Percentiles rank a stretch among this genome's conserved stretches.
Evolutionary conservation across 1,139 yeast species (phyloP).

Genomic region (Ogataea hybrid): DNA sequence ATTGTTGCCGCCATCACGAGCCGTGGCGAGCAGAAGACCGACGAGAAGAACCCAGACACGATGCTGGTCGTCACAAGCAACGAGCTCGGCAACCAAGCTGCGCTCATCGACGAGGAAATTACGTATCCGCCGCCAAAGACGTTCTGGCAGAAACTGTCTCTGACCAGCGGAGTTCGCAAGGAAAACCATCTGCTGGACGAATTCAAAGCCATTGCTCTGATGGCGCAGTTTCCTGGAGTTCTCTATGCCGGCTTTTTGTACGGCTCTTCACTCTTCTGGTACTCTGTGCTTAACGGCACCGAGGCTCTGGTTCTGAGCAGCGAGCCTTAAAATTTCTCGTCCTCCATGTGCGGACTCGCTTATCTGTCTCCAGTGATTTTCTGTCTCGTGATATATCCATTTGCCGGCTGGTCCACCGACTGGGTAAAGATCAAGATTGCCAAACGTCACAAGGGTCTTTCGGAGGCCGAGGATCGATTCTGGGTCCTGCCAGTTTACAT

Average conservation of each 20-base stretch:
- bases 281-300: conserved; percentile 49
- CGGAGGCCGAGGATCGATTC: conserved; percentile 41
- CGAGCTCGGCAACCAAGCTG: conserved; percentile 27
- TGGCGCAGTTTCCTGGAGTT: conserved; percentile 52
- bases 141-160: conserved; percentile 35
- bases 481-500: conserved; percentile 37
- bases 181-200: conserved; percentile 35
- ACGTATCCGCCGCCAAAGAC: conserved; percentile 33
- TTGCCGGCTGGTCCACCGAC: conserved; percentile 40
- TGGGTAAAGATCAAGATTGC: conserved; percentile 38
- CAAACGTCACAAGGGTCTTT: conserved; percentile 36
- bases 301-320: conserved; percentile 36
- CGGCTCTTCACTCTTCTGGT: conserved; percentile 61
- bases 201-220: conserved; percentile 40
- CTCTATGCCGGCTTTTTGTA: conserved; percentile 62
- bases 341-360: conserved; percentile 42
- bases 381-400: conserved; percentile 34
- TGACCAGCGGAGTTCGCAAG: conserved; percentile 34
- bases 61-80: conserved; percentile 10
- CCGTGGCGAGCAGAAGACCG: conserved; percentile 12
- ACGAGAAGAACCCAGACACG: conserved; percentile 1
- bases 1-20: conserved; percentile 26
- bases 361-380: conserved; percentile 42
- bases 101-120: conserved; percentile 22
- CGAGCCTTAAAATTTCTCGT: conserved; percentile 41